A percentile compares a stretch with the other conserved stretches of the same genome.
phyloP scores from a whole-genome alignment of 164 flowering plant genomes.

The Akebia trifoliata region DNA sequence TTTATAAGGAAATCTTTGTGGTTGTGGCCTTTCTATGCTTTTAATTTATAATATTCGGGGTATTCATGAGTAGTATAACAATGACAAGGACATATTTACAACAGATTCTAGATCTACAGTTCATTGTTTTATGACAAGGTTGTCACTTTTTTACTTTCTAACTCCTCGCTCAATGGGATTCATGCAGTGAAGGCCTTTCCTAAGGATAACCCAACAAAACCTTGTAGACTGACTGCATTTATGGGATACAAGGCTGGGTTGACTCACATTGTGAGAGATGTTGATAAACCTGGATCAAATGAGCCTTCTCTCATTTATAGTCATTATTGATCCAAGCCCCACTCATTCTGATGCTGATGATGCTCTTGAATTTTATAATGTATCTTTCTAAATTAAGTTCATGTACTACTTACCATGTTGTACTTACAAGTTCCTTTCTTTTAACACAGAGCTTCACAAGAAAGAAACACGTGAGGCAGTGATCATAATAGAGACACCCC shows the following conservation, averaged over 20 bases:
- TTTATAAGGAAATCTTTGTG: too few relatives aligned
- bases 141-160: background rate
- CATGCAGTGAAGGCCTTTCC: constrained; percentile 73
- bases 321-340: too few relatives aligned
- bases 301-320: constrained; percentile 12
- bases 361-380: too few relatives aligned
- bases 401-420: background rate
- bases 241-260: constrained; percentile 75
- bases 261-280: constrained; percentile 73
- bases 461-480: constrained; percentile 78
- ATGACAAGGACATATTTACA: too few relatives aligned
- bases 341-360: too few relatives aligned
- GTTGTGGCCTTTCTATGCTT: too few relatives aligned
- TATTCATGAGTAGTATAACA: too few relatives aligned
- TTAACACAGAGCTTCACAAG: constrained; percentile 58
- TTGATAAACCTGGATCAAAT: constrained; percentile 76
- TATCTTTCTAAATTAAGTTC: too few relatives aligned
- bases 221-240: constrained; percentile 62
- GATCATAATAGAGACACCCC: constrained; percentile 62
- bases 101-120: background rate
- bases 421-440: background rate
- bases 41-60: too few relatives aligned
- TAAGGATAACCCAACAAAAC: constrained; percentile 56
- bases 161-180: background rate
- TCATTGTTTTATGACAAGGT: background rate